A percentile compares a stretch with the other conserved stretches of the same genome.
Conservation (phyloP, 2,329 filamentous ascomycete genomes). For the Mycosphaerella arachidis region DNA sequence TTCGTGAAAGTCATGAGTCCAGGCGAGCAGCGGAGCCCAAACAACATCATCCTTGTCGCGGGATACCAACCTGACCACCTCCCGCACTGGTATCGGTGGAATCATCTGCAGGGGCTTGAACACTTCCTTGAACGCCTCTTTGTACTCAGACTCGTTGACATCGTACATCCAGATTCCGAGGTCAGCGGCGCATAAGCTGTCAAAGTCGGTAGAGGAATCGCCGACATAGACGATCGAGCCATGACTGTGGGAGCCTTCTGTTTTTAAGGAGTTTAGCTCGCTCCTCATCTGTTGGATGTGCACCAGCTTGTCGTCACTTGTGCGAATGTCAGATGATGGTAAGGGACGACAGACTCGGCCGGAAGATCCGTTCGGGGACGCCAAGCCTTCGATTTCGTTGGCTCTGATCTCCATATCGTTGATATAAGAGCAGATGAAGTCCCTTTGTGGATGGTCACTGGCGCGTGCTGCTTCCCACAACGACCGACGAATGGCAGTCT, state of each 20-base stretch:
- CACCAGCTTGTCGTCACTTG: conserved; percentile 40
- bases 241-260: not conserved
- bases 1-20: not conserved
- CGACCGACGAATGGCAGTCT: conserved; percentile 36
- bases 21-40: not conserved
- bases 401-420: conserved; percentile 25
- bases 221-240: conserved; percentile 42
- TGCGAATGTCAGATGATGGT: conserved; percentile 30
- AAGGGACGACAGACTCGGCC: conserved; percentile 25
- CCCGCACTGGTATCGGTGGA: conserved; percentile 1
- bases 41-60: not conserved
- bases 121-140: conserved; percentile 13
- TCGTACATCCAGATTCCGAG: conserved; percentile 41
- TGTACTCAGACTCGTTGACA: conserved; percentile 9
- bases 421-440: conserved; percentile 9
- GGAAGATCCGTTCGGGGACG: conserved; percentile 23
- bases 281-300: conserved; percentile 20
- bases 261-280: not conserved
- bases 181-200: conserved; percentile 42
- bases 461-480: conserved; percentile 11
- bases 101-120: conserved; percentile 23
- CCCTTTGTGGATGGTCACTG: not conserved
- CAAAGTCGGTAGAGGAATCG: conserved; percentile 47
- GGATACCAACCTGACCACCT: not conserved
- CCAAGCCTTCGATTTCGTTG: conserved; percentile 35